Conservation (phyloP, 2,329 filamentous ascomycete genomes). For the Epichloe elymi region DNA sequence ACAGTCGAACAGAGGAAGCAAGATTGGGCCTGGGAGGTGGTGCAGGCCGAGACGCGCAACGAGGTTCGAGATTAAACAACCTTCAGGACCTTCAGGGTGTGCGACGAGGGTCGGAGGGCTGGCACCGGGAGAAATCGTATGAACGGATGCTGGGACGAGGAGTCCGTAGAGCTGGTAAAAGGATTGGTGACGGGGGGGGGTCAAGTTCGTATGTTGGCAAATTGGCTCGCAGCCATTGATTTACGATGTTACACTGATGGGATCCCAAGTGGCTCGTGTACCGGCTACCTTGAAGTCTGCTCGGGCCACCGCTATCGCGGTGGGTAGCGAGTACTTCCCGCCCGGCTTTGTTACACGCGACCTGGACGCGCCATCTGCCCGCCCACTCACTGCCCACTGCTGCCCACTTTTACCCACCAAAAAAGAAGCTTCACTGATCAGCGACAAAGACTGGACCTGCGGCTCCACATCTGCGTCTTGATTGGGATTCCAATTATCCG, state of each 20-base stretch:
- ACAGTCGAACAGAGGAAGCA: conserved; percentile 6
- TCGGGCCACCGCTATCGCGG: fast-evolving
- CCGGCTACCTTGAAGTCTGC: not conserved
- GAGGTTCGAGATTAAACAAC: not conserved
- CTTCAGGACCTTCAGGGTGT: not conserved
- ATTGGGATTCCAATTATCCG: not conserved
- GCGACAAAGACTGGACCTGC: not conserved
- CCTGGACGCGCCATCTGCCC: not conserved
- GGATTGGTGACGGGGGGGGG: not conserved
- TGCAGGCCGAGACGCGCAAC: conserved; percentile 2
- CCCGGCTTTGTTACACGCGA: not conserved
- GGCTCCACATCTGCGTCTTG: not conserved
- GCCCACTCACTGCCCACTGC: too few species aligned
- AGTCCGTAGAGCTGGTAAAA: not conserved
- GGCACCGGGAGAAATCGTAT: not conserved
- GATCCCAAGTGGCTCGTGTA: not conserved
- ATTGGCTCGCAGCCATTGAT: too few species aligned
- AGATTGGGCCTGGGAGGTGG: not conserved
- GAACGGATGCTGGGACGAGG: not conserved
- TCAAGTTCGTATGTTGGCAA: too few species aligned
- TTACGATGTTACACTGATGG: not conserved
- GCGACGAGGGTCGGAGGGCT: not conserved
- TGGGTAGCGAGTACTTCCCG: not conserved
- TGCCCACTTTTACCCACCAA: too few species aligned
- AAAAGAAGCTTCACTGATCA: not conserved